Percentiles rank a stretch among this genome's conserved stretches.
Conservation (phyloP, 139 green algal species). For the Coelastrella sp. region DNA sequence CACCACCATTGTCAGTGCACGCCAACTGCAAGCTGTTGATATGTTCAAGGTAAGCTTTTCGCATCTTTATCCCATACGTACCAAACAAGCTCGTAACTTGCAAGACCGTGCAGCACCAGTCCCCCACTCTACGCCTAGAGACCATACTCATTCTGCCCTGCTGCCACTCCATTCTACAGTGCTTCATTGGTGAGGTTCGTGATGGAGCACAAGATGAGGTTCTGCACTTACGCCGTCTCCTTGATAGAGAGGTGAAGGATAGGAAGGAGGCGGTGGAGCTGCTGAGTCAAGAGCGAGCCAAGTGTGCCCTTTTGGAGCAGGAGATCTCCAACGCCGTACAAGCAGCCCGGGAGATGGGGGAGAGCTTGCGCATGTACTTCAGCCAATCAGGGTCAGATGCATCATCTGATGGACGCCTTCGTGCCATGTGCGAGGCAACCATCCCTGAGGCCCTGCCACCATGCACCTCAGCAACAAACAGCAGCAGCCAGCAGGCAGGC, state of each 20-base stretch:
- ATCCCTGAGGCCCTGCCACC: neutral
- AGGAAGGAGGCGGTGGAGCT: neutral
- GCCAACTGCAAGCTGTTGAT: too few species aligned
- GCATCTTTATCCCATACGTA: too few species aligned
- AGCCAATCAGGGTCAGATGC: neutral
- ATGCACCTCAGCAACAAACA: neutral
- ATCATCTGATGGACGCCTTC: neutral
- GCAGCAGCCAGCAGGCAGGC: neutral
- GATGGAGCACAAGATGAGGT: neutral
- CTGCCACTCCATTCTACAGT: neutral
- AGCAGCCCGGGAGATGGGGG: slow-evolving; percentile 42
- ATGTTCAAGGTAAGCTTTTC: too few species aligned
- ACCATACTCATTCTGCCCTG: too few species aligned
- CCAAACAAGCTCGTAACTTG: too few species aligned
- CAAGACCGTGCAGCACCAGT: too few species aligned
- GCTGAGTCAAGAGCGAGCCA: slow-evolving; percentile 1
- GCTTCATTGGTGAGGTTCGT: neutral
- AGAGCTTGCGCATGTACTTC: slow-evolving; percentile 39
- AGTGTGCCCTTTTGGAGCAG: slow-evolving; percentile 27
- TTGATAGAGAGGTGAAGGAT: neutral
- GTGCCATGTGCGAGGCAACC: neutral
- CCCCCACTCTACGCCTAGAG: too few species aligned
- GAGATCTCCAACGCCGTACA: slow-evolving; percentile 18
- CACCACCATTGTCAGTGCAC: too few species aligned
- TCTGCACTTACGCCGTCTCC: neutral